These are phyloP conservation scores for Solanum tarapatanum DNA, from an alignment of 257 asterid genomes.

Conservation along the genomic window DNA sequence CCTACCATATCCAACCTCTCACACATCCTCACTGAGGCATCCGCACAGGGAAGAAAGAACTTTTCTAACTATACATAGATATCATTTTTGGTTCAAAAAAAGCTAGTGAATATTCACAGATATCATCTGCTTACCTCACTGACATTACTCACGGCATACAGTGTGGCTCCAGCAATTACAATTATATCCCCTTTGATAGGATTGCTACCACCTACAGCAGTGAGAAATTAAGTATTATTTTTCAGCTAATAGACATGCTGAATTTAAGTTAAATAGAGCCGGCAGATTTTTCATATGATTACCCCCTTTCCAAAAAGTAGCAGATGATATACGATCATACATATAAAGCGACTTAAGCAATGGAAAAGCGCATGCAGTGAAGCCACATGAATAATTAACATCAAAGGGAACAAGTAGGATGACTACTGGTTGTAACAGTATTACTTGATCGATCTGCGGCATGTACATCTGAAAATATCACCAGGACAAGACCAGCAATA, in stretches of 20 bases:
- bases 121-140: conserved; percentile 49
- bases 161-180: conserved; percentile 79
- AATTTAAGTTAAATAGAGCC: not conserved
- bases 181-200: conserved; percentile 77
- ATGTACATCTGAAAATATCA: conserved; percentile 84
- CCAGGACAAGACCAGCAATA: conserved; percentile 66
- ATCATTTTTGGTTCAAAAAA: not conserved
- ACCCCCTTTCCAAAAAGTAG: not conserved
- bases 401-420: not conserved
- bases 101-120: not conserved
- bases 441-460: conserved; percentile 68
- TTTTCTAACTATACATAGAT: not conserved
- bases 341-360: not conserved
- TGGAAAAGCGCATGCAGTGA: not conserved
- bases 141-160: conserved; percentile 80
- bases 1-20: not conserved
- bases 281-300: not conserved
- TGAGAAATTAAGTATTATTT: not conserved
- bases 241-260: not conserved
- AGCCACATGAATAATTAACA: not conserved
- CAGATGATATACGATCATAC: not conserved
- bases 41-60: not conserved
- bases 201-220: conserved; percentile 58
- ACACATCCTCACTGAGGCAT: not conserved
- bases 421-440: not conserved